Percentiles rank a stretch among this genome's conserved stretches.
Evolutionary conservation across 1,284 basidiomycete genomes (phyloP).

Genomic region (Microbotryomycetes sp.): DNA sequence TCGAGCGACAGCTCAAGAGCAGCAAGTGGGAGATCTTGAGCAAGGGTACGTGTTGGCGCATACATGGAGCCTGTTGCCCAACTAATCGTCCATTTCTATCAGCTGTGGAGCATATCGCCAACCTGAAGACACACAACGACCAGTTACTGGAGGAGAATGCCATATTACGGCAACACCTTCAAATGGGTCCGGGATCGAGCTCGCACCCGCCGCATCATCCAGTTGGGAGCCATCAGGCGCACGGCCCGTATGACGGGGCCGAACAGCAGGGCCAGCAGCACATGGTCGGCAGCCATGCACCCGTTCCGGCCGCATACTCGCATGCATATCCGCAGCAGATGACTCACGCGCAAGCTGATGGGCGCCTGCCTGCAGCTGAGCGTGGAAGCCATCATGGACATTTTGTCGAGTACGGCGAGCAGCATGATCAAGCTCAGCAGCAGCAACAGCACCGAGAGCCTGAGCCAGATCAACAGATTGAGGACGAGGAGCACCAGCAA

Average conservation of each 20-base stretch:
- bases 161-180: constrained; percentile 21
- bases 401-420: not conserved
- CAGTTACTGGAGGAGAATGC: constrained; percentile 42
- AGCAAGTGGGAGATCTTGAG: constrained; percentile 95
- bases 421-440: not conserved
- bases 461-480: too few species aligned
- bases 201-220: not conserved
- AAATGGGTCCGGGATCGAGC: constrained; percentile 1
- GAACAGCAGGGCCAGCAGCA: not conserved
- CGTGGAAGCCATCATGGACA: not conserved
- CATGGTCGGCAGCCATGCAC: not conserved
- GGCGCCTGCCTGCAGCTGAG: not conserved
- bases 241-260: too few species aligned
- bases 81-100: constrained; percentile 4
- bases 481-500: not conserved
- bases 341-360: not conserved
- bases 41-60: constrained; percentile 57
- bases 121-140: constrained; percentile 64
- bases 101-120: constrained; percentile 81
- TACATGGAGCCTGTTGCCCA: not conserved
- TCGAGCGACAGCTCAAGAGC: constrained; percentile 72
- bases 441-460: not conserved
- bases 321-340: not conserved
- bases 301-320: not conserved
- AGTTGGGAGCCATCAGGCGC: too few species aligned